A percentile compares a stretch with the other conserved stretches of the same genome.
Conservation (phyloP, 2,329 filamentous ascomycete genomes). For the Pseudogymnoascus sp. region DNA sequence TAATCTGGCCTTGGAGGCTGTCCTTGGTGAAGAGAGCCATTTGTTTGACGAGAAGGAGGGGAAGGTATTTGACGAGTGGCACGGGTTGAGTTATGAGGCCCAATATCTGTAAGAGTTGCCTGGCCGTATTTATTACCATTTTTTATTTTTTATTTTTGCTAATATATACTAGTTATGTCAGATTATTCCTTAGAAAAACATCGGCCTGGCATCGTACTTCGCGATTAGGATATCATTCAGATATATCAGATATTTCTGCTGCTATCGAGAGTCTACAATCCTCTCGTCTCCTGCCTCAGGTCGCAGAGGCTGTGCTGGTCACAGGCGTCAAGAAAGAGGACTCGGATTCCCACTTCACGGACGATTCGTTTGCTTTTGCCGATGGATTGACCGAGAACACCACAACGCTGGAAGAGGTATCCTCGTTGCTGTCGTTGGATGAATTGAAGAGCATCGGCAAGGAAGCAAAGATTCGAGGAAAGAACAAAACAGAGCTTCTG, state of each 20-base stretch:
- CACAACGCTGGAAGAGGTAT: constrained; percentile 72
- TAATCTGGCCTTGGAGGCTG: constrained; percentile 82
- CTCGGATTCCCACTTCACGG: constrained; percentile 26
- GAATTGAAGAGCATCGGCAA: constrained; percentile 80
- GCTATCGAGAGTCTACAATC: constrained; percentile 60
- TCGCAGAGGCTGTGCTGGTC: constrained; percentile 15
- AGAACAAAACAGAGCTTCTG: constrained; percentile 75
- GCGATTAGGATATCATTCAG: constrained; percentile 69
- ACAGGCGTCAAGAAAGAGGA: constrained; percentile 12
- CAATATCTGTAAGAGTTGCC: constrained; percentile 68
- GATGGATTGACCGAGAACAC: constrained; percentile 69
- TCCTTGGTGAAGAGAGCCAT: constrained; percentile 79
- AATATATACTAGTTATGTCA: constrained; percentile 60
- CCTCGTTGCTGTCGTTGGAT: constrained; percentile 71
- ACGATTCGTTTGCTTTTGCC: constrained; percentile 63
- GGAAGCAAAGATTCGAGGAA: constrained; percentile 77
- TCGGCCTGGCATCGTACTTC: constrained; percentile 81
- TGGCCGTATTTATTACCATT: background rate
- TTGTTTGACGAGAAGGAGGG: constrained; percentile 76
- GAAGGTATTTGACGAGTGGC: constrained; percentile 70
- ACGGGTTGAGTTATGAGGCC: constrained; percentile 64
- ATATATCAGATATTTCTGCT: constrained; percentile 64
- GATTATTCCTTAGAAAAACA: constrained; percentile 86
- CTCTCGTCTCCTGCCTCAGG: constrained; percentile 44
- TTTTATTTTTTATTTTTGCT: constrained; percentile 11